Percentiles rank a stretch among this genome's conserved stretches.
These are phyloP conservation scores for Ceratocystis variospora DNA, from an alignment of 2,329 filamentous ascomycete genomes.

Conservation along the genomic window DNA sequence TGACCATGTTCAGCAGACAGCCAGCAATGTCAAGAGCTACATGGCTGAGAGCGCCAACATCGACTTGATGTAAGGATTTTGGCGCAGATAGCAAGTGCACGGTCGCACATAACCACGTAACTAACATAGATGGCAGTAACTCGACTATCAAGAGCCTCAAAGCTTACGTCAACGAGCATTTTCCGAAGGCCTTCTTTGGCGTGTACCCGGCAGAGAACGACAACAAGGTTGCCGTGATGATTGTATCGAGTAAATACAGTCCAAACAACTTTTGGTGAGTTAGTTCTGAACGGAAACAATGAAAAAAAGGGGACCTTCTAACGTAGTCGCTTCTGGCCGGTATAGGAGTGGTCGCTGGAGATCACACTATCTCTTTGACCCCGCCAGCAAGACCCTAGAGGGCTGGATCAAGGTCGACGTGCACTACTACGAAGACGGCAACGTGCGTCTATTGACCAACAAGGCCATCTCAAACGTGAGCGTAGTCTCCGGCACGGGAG, in stretches of 20 bases:
- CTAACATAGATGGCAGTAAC: conserved; percentile 36
- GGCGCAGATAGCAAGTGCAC: not conserved
- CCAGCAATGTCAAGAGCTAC: conserved; percentile 68
- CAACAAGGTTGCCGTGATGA: conserved; percentile 60
- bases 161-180: conserved; percentile 75
- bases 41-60: conserved; percentile 60
- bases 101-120: too few species aligned
- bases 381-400: conserved; percentile 52
- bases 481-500: conserved; percentile 47
- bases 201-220: conserved; percentile 70
- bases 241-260: conserved; percentile 93
- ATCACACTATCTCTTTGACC: conserved; percentile 66
- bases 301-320: not conserved
- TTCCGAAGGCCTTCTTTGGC: conserved; percentile 64
- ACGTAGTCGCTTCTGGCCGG: not conserved
- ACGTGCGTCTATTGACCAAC: conserved; percentile 82
- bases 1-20: conserved; percentile 72
- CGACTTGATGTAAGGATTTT: conserved; percentile 57
- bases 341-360: conserved; percentile 90
- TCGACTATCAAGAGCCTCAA: conserved; percentile 67
- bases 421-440: conserved; percentile 99
- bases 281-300: not conserved
- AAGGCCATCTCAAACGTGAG: conserved; percentile 53
- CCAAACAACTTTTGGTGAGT: conserved; percentile 90
- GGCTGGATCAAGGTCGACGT: conserved; percentile 87